Base-by-base conservation (phyloP, 2,329 filamentous ascomycete genomes). In the Cladophialophora exuberans region DNA sequence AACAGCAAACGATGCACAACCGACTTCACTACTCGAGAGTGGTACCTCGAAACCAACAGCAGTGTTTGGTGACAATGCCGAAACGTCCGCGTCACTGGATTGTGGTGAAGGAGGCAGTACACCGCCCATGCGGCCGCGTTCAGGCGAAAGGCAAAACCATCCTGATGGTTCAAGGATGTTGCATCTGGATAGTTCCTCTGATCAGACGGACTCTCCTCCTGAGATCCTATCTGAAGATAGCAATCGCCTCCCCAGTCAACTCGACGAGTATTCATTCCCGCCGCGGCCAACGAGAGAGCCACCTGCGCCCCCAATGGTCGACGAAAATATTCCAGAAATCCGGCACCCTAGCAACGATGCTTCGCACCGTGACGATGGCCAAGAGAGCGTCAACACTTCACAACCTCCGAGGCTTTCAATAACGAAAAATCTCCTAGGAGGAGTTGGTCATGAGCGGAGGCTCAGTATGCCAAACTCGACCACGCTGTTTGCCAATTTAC, bases 381-480 rank as follows among this genome's bases (percentile, higher is more conserved):
- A 53, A 43, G 38, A 42, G 17, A 41, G 35, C 10, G 2, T 25
- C 20, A 20, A 35, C 4, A 33, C 17, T 3, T 31, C 31, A 22
- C 28, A 47, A 10, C 25, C 41, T 25, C 42, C 42, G 11, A 35
- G 53, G 35, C 25, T 20, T 20, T 60, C 57, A 31, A 18, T 57
- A 9, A 52, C 50, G 17, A 54, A 44, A 22, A 47, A 45, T 25
- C 41, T 62, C 10, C 35, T 57, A 6, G 36, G 23, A 3, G 42
- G 41, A 20, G 46, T 31, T 28, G 56, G 33, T 15, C 25, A 38
- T 17, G 54, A 45, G n/a, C 45, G 50, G 17, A 43, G 56, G 17
- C 52, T 50, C 5, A 47, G 59, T 36, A 26, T 57, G 6, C 54
- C 53, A 2, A 53, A 43, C 13, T 47, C 56, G 30, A 54, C 58